Evolutionary conservation across 805 yeast species (phyloP), one percentile per base, ranked within the genome.

Genomic region (Yarrowia bubula): DNA sequence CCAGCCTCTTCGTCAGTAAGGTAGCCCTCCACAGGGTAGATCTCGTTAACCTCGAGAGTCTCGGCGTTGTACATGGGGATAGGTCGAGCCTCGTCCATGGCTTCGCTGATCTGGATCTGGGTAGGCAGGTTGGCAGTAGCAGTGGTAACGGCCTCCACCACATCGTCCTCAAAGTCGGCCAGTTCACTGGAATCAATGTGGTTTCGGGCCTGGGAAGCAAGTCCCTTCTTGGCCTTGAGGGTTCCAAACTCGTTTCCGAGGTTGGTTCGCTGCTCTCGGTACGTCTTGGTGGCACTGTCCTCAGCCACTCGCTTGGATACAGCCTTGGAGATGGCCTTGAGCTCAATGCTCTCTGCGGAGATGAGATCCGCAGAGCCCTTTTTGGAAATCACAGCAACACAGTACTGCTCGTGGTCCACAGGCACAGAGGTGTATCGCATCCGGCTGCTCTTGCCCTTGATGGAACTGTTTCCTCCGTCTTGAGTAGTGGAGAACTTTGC

Each of bases 181-280:
- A 95, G 82, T 75, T 86, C 84, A 62, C 85, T 96, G 1, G 97
- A 83, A 74, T 95, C 98, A 72, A 95, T 86, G 71, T 89, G 83
- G 77, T 95, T 95, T 75, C 88, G 85, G 72, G 87, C 95, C 71
- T 86, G 77, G 74, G 88, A 93, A 61, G 84, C 79, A 72, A 95
- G 89, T 39, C 96, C 96, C 71, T 90, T 88, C 79, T 91, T 93
- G 68, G 98, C 98, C 79, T 86, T 92, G 79, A 90, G 92, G 66
- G 99, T 93, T 82, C 99, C 99, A 71, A 95, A 95, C 2, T 95
- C 96, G 77, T 91, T 93, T 73, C 99, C 99, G 73, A 95, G 82
- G 1, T 90, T 88, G 65, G 84, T 89, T 75, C 98, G 84, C 77
- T 90, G 90, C 8, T 55, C 61, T 55, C 61, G 47, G 47, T 39